phyloP scores from a whole-genome alignment of 1,139 yeast genomes.

The Kurtzmaniella quercitrusa region DNA sequence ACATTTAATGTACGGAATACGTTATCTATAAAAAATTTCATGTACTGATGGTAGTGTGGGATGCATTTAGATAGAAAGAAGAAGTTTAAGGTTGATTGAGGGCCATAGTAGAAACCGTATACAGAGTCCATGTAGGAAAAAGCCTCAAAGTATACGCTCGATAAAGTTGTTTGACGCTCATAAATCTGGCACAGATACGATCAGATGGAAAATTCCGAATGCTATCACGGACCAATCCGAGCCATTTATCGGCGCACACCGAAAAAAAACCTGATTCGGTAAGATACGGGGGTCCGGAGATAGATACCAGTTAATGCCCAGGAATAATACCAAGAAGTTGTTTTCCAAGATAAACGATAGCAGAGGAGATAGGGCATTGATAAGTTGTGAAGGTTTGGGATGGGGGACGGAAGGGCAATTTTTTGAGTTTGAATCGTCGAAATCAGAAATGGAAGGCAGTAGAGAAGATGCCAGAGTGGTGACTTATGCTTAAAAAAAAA shows the following conservation, averaged over 20 bases:
- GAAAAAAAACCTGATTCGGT: neutral
- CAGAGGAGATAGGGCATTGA: too few species aligned
- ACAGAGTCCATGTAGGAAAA: neutral
- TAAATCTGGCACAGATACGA: neutral
- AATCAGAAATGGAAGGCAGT: too few species aligned
- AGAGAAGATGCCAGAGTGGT: too few species aligned
- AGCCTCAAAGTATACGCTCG: neutral
- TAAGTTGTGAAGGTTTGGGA: too few species aligned
- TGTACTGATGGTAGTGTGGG: neutral
- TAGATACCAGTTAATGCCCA: neutral
- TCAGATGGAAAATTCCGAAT: neutral
- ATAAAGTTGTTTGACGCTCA: neutral
- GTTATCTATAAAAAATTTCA: neutral
- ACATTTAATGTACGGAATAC: neutral
- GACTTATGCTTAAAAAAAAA: too few species aligned
- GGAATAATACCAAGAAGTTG: neutral
- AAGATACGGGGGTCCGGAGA: neutral
- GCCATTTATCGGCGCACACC: neutral
- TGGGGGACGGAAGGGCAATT: too few species aligned
- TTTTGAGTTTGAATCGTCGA: too few species aligned
- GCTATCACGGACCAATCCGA: slow-evolving; percentile 2
- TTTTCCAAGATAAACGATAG: too few species aligned
- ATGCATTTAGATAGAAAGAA: neutral
- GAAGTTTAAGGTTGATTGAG: neutral
- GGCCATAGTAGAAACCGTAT: neutral